phyloP scores from a whole-genome alignment of 177 flowering plant genomes.

The Vitis hybrid region DNA sequence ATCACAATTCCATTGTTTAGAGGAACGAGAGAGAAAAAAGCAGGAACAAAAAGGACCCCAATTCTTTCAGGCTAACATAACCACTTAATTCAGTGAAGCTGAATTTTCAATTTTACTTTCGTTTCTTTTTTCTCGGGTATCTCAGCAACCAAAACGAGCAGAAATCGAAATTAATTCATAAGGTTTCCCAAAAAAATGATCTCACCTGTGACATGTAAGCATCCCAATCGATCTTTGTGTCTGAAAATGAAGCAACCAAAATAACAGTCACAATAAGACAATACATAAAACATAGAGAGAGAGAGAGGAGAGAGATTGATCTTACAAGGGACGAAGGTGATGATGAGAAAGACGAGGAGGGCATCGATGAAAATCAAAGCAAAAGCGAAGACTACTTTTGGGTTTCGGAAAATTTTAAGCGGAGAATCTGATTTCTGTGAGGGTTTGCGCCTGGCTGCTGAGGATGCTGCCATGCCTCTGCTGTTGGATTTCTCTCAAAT shows the following conservation, averaged over 20 bases:
- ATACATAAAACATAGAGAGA: background rate
- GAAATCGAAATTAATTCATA: background rate
- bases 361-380: conserved; percentile 59
- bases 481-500: too few relatives aligned
- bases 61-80: background rate
- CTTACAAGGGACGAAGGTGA: conserved; percentile 84
- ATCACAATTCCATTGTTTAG: too few relatives aligned
- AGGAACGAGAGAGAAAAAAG: background rate
- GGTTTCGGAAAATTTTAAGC: conserved; percentile 20
- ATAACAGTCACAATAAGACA: background rate
- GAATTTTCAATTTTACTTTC: background rate
- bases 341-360: conserved; percentile 63
- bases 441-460: conserved; percentile 9
- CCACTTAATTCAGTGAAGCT: background rate
- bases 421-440: background rate
- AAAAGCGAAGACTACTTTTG: conserved; percentile 44
- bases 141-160: background rate
- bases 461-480: conserved; percentile 13
- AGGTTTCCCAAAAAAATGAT: background rate
- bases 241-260: conserved; percentile 35
- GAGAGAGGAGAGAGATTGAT: conserved; percentile 5
- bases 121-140: background rate
- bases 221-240: conserved; percentile 99
- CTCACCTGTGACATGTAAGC: conserved; percentile 96
- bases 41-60: background rate